Conservation (phyloP, 2,329 filamentous ascomycete genomes). For the Tolypocladium ophioglossoides region DNA sequence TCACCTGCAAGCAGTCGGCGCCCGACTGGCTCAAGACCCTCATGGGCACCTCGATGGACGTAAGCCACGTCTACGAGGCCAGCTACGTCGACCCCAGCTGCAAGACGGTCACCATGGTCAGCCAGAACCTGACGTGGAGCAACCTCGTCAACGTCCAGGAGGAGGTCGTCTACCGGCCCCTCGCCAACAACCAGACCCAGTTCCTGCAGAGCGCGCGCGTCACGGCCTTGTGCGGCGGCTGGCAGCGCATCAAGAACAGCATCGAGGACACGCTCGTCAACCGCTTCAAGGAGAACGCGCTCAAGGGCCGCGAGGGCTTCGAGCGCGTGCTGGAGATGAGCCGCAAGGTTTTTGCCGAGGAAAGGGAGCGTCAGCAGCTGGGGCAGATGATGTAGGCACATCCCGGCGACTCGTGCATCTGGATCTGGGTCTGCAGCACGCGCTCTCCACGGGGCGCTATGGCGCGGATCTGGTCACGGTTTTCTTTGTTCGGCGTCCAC, state of each 20-base stretch:
- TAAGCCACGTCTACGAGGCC: slow-evolving; percentile 86
- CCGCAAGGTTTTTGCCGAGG: slow-evolving; percentile 80
- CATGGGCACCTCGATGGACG: slow-evolving; percentile 62
- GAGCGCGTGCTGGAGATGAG: slow-evolving; percentile 93
- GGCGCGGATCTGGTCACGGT: not conserved
- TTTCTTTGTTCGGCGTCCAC: not conserved
- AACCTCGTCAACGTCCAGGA: slow-evolving; percentile 89
- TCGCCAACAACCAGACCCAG: slow-evolving; percentile 50
- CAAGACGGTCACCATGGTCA: slow-evolving; percentile 93
- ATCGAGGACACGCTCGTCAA: slow-evolving; percentile 89
- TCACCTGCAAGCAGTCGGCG: slow-evolving; percentile 51
- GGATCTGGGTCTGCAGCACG: not conserved
- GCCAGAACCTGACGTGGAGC: slow-evolving; percentile 85
- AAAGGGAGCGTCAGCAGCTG: slow-evolving; percentile 50
- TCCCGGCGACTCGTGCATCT: not conserved
- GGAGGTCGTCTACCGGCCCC: slow-evolving; percentile 75
- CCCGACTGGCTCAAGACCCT: slow-evolving; percentile 74
- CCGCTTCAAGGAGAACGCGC: slow-evolving; percentile 84
- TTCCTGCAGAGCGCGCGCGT: slow-evolving; percentile 89
- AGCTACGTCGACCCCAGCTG: slow-evolving; percentile 80
- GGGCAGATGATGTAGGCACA: not conserved
- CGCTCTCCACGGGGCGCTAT: not conserved
- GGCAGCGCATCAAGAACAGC: slow-evolving; percentile 93
- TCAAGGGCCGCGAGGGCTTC: slow-evolving; percentile 85
- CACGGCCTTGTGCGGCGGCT: slow-evolving; percentile 88